Base-by-base conservation (phyloP, 805 yeast genomes). In the Lipomyces sp. region DNA sequence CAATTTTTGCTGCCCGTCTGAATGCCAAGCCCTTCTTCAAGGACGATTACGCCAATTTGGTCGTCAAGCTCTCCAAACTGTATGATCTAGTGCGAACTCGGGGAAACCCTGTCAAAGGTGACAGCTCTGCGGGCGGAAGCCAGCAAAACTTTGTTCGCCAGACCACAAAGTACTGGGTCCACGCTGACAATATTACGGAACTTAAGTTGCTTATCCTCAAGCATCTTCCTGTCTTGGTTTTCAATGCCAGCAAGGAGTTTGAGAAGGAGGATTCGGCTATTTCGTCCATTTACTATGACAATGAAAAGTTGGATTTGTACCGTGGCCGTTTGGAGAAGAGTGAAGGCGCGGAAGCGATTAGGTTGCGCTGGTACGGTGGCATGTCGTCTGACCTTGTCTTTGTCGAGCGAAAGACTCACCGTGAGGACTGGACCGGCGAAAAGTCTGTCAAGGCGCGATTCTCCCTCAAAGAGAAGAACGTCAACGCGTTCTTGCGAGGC, bases 401-500 rank as follows among this genome's bases (percentile, higher is more conserved):
- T 71, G 97, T 94, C 58, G 99, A 95, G 80, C 86, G 99, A 79
- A 95, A 95, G 79, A 95, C 99, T 4, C 99, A 95, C 77, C 86
- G 99, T 79, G 99, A 95, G 79, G 99, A 95, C 81, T 94, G 99
- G 99, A 95, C 99, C 2, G 99, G 99, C 73, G 99, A 95, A 78
- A 94, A 94, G 80, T 91, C 97, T n/a, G 99, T 95, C 71, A 95
- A 95, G 80, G 98, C 98, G 4, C 86, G 99, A 77, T 95, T 95
- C 79, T 88, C 94, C 29, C 80, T 95, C 72, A 95, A 93, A 78
- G 99, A 95, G 77, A 91, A 89, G 77, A 85, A 92, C 75, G 92
- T 94, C 60, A 95, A 95, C 76, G 86, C 87, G 60, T 95, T 92
- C 77, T 77, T 94, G 80, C 80, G 81, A 45, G 99, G 99, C 72